Conservation (phyloP, 2,329 filamentous ascomycete species). For the Tolypocladium pustulatum region DNA sequence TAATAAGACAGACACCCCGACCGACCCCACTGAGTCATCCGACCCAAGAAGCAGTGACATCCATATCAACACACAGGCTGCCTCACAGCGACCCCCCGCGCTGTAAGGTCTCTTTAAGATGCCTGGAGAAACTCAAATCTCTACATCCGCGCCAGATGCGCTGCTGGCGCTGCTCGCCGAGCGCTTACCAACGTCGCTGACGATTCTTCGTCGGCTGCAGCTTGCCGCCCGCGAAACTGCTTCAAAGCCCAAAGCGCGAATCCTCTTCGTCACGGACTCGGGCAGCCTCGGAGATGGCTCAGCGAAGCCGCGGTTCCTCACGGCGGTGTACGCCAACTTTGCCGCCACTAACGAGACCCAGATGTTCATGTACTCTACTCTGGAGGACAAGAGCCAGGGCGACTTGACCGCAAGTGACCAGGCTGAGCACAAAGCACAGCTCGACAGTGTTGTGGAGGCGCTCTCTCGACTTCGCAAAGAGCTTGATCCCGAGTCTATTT, state of each 20-base stretch:
- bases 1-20: neutral
- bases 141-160: conserved; percentile 16
- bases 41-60: too few species aligned
- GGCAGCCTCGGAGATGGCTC: neutral
- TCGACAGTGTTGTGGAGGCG: conserved; percentile 19
- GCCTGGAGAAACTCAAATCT: conserved; percentile 8
- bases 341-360: conserved; percentile 52
- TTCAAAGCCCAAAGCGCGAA: conserved; percentile 30
- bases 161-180: conserved; percentile 37
- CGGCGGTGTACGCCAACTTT: conserved; percentile 51
- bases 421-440: conserved; percentile 20
- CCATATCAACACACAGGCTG: neutral
- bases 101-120: neutral
- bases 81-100: neutral
- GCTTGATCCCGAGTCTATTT: conserved; percentile 6
- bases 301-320: conserved; percentile 24
- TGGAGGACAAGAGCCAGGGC: conserved; percentile 25
- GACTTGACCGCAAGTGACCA: neutral
- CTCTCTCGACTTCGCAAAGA: conserved; percentile 15
- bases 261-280: conserved; percentile 25
- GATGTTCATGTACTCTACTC: conserved; percentile 49
- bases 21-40: neutral
- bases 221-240: conserved; percentile 35
- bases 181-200: conserved; percentile 47
- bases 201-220: conserved; percentile 52